Evolutionary conservation across 805 yeast genomes (phyloP).

Genomic region (Suhomyces vadensis): DNA sequence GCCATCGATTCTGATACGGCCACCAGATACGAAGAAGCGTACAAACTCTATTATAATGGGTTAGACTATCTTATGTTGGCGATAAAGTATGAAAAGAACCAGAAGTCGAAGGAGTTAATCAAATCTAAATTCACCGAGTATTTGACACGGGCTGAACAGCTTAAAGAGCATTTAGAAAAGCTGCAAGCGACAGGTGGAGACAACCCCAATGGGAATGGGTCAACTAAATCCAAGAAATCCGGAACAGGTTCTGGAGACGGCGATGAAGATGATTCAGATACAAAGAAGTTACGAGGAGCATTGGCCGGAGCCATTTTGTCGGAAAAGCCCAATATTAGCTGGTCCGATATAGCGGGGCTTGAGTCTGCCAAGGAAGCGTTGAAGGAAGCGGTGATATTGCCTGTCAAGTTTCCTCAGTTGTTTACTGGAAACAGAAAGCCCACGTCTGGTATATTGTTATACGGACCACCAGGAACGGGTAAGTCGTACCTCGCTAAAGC

Average conservation of each 20-base stretch:
- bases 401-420: constrained; percentile 93
- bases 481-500: constrained; percentile 96
- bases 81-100: constrained; percentile 87
- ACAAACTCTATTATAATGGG: constrained; percentile 88
- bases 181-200: constrained; percentile 47
- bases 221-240: constrained; percentile 55
- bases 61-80: constrained; percentile 95
- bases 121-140: constrained; percentile 89
- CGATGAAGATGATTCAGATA: constrained; percentile 75
- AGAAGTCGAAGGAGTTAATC: constrained; percentile 83
- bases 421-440: constrained; percentile 96
- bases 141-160: constrained; percentile 87
- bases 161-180: constrained; percentile 84
- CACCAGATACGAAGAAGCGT: constrained; percentile 89
- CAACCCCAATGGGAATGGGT: constrained; percentile 54
- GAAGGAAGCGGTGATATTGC: constrained; percentile 95
- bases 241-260: constrained; percentile 48
- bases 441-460: constrained; percentile 81
- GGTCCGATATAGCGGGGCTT: constrained; percentile 96
- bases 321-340: constrained; percentile 87
- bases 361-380: constrained; percentile 95
- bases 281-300: constrained; percentile 87
- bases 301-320: constrained; percentile 87
- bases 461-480: constrained; percentile 92
- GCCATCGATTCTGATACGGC: constrained; percentile 95